Evolutionary conservation across 208 protist species (phyloP).

Genomic region (Acanthamoeba royreba): DNA sequence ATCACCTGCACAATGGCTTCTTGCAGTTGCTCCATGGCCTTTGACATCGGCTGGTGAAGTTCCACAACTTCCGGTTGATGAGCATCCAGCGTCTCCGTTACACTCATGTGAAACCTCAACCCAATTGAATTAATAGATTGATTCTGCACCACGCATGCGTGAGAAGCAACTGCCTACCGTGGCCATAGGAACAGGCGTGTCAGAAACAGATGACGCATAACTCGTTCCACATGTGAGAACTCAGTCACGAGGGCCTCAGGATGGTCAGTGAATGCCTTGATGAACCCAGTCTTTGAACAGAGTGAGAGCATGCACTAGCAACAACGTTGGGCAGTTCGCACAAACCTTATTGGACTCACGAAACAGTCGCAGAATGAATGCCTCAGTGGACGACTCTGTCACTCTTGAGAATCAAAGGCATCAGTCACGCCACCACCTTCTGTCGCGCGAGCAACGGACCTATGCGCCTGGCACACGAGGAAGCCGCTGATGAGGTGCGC

Average conservation of each 20-base stretch:
- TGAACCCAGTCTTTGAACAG: conserved; percentile 39
- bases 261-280: conserved; percentile 39
- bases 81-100: neutral
- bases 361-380: conserved; percentile 39
- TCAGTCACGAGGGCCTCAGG: neutral
- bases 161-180: too few relatives aligned
- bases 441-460: neutral
- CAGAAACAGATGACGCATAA: too few relatives aligned
- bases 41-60: neutral
- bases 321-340: too few relatives aligned
- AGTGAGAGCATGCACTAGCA: too few relatives aligned
- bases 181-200: too few relatives aligned
- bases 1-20: conserved; percentile 41
- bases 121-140: neutral
- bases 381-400: neutral
- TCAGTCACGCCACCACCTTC: neutral
- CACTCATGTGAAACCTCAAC: conserved; percentile 9
- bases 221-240: neutral
- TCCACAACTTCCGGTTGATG: conserved; percentile 42
- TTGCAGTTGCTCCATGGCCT: conserved; percentile 39
- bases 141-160: too few relatives aligned
- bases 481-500: conserved; percentile 71
- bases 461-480: conserved; percentile 71
- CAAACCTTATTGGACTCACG: conserved; percentile 47
- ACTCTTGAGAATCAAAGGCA: neutral